Conservation (phyloP, 2,329 filamentous ascomycete genomes). For the Fusarium zealandicum region DNA sequence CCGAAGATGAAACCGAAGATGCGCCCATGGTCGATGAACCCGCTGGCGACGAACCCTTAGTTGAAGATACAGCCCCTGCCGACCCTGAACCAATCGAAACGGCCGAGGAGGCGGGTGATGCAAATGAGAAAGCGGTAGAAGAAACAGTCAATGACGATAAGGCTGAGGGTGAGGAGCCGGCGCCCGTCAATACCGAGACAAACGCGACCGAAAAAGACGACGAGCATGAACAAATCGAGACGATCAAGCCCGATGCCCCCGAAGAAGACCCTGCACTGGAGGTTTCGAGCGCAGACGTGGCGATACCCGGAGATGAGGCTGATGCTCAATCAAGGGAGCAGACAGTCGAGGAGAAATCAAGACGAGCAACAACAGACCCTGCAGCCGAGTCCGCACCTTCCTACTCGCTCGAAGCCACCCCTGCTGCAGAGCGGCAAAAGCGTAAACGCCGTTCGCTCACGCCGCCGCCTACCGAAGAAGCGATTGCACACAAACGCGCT, state of each 20-base stretch:
- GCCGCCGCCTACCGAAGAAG: conserved; percentile 62
- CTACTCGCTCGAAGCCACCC: conserved; percentile 18
- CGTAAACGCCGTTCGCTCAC: conserved; percentile 72
- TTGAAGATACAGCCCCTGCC: conserved; percentile 1
- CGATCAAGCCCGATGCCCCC: conserved; percentile 12
- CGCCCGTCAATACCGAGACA: background rate
- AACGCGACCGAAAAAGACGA: conserved; percentile 5
- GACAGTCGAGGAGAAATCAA: conserved; percentile 15
- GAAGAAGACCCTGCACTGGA: conserved; percentile 7
- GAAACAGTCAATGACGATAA: conserved; percentile 1
- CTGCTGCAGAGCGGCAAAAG: conserved; percentile 56
- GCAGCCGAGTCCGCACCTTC: conserved; percentile 16
- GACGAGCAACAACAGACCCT: conserved; percentile 15
- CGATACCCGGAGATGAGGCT: conserved; percentile 10
- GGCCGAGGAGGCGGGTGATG: conserved; percentile 9
- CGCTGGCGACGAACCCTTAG: conserved; percentile 5
- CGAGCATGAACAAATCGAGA: conserved; percentile 9
- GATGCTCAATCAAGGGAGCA: conserved; percentile 17
- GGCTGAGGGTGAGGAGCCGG: background rate
- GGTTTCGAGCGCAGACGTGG: conserved; percentile 4
- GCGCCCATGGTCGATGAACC: conserved; percentile 15
- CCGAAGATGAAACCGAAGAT: conserved; percentile 15
- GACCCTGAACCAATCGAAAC: conserved; percentile 3
- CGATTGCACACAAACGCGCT: conserved; percentile 62
- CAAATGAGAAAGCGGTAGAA: conserved; percentile 14